Base-by-base conservation (phyloP, 345 rosid species). In the Noccaea bulbosa region DNA sequence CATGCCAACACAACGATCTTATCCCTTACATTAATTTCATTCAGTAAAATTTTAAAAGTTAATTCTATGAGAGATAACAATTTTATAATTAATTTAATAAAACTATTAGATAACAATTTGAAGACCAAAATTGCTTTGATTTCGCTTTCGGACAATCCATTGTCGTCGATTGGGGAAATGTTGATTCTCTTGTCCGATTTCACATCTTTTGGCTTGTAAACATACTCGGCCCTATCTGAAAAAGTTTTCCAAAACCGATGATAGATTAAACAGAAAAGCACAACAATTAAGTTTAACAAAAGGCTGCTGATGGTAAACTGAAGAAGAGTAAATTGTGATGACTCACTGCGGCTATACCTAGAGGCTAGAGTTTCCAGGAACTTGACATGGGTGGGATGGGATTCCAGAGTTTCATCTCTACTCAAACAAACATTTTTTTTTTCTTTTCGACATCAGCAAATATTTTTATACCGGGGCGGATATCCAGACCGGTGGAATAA, bases 291-390 rank as follows among this genome's bases (percentile, higher is more conserved):
- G 27, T 30, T 38, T 22, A 65, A 62, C 44, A 62, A 62, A 37
- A 60, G 14, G 39, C 5, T 63, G 59, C 27, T 40, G 66, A 44
- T 65, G 52, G 12, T 49, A 55, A 40, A 84, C 89, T 91, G 30
- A 97, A 94, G 86, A 89, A 91, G 54, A 94, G 90, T 65, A 94
- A 76, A 73, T 93, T 94, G 76, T 94, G 99, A 70, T 94, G 88
- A 72, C 99, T 94, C 47, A 94, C 90, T 70, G 97, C 99, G 15
- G 95, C 96, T 65, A 94, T 89, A 10, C 97, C 20, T 17, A 17
- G 20, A 17, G 20, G 20, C 95, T n/a, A 81, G 82, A 15, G 90
- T 86, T 77, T 88, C 84, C 35, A 94, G 82, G 69, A 89, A 94
- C 70, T 83, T 80, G 7, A 88, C 72, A 57, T 94, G 95, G 11